These are phyloP conservation scores for Leccinum aurantiacum DNA, from an alignment of 768 basidiomycete genomes.

Conservation along the genomic window DNA sequence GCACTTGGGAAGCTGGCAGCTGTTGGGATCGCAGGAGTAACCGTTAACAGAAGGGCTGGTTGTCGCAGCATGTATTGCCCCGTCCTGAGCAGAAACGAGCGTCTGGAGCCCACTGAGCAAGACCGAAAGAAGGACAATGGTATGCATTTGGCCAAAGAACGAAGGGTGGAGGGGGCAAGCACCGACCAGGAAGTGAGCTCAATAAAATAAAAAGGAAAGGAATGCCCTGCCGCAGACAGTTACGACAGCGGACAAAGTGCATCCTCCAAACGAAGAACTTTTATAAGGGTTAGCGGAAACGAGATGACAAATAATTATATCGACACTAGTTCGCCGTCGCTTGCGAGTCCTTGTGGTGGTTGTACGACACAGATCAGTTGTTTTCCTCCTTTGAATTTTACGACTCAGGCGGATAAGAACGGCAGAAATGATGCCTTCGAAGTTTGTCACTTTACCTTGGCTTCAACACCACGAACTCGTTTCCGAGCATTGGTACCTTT, in stretches of 20 bases:
- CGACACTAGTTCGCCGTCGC: background rate
- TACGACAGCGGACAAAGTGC: background rate
- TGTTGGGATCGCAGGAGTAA: slow-evolving; percentile 1
- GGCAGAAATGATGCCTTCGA: too few species aligned
- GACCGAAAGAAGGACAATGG: background rate
- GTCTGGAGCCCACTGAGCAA: background rate
- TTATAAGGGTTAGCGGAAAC: background rate
- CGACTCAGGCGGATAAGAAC: too few species aligned
- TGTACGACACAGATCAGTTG: background rate
- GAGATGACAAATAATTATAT: background rate
- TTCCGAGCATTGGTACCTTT: too few species aligned
- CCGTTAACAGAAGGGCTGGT: background rate
- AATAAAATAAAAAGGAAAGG: background rate
- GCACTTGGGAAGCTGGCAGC: slow-evolving; percentile 4
- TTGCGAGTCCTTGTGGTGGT: background rate
- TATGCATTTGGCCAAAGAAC: background rate
- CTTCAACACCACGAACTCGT: too few species aligned
- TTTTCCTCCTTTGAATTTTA: too few species aligned
- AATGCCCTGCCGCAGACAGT: background rate
- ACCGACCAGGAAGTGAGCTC: background rate
- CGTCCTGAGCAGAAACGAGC: background rate
- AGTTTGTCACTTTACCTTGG: too few species aligned
- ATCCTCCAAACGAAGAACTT: background rate
- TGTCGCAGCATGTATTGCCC: background rate
- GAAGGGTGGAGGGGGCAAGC: background rate